Evolutionary conservation across 2,329 filamentous ascomycete species (phyloP).

Genomic region (Colletotrichum aenigma): DNA sequence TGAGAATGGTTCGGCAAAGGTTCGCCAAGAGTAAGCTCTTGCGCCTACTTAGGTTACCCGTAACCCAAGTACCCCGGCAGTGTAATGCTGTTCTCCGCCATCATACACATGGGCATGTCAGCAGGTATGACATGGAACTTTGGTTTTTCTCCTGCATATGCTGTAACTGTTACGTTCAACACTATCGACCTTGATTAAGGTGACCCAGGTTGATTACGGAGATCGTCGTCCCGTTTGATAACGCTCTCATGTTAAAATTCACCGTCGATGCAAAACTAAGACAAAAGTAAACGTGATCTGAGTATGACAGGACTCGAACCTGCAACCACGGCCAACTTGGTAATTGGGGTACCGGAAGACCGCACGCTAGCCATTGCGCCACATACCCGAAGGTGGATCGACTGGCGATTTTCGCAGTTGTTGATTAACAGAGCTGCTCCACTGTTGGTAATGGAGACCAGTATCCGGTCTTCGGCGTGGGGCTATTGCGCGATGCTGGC

Average conservation of each 20-base stretch:
- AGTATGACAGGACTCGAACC: neutral
- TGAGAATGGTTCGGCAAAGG: neutral
- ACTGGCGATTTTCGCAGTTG: neutral
- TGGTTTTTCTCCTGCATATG: neutral
- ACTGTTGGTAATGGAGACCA: neutral
- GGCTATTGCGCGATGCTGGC: neutral
- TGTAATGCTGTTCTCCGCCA: neutral
- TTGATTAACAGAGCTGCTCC: neutral
- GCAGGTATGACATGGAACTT: neutral
- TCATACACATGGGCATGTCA: neutral
- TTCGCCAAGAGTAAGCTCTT: neutral
- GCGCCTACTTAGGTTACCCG: neutral
- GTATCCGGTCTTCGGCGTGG: neutral
- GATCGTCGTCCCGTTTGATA: neutral
- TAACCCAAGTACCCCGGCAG: neutral
- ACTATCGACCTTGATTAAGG: neutral
- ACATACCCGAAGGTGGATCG: neutral
- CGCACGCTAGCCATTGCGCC: neutral
- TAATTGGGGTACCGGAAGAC: neutral
- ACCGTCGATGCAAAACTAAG: no score
- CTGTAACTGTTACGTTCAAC: neutral
- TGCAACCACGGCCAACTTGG: neutral
- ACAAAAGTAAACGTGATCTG: neutral
- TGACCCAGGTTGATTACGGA: neutral
- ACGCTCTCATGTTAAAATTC: neutral